Evolutionary conservation across 805 yeast genomes (phyloP), one percentile per base, ranked within the genome.

Genomic region (Metahyphopichia silvanorum): DNA sequence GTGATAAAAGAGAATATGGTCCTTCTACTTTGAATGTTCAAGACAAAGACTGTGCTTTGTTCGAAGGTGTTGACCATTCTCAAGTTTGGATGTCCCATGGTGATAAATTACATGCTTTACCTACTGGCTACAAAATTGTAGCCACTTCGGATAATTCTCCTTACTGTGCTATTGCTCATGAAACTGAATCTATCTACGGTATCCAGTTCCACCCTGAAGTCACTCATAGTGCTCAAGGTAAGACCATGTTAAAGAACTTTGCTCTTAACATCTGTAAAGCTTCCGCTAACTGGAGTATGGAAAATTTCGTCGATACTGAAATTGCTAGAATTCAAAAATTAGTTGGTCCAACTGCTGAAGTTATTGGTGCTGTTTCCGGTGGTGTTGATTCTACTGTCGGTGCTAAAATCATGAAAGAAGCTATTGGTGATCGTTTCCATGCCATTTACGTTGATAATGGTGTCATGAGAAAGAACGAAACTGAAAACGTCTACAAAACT

Each of bases 61-160:
- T 93, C 66, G 72, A 79, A 43, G 96, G 82, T 40, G 86, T 93
- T 49, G 94, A 88, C 63, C 83, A 93, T 69, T 87, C 95, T 38
- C 89, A 83, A 60, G 97, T 93, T 42, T 93, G 98, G 98, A 93
- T 93, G 98, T 89, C 98, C 30, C 98, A 93, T 65, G 96, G 96
- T 56, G 98, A 93, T 69, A 93, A 93, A 73, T 75, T 93, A 54
- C 80, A 79, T 51, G 85, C 91, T 33, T 75, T 93, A 48, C 98
- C 98, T 51, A 74, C 76, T 27, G 96, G 94, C 24, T 93, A 78
- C 76, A 79, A 82, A 60, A 77, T 84, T 39, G 87, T 89, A 40
- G 98, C 97, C 34, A 79, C 87, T 26, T 83, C 96, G 35, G 86
- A 75, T 48, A 93, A 93, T 76, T 93, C 98, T 26, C 98, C 98